These are phyloP conservation scores for Tetrahymena thermophila DNA, from an alignment of 73 alveolate species.

Conservation along the genomic window DNA sequence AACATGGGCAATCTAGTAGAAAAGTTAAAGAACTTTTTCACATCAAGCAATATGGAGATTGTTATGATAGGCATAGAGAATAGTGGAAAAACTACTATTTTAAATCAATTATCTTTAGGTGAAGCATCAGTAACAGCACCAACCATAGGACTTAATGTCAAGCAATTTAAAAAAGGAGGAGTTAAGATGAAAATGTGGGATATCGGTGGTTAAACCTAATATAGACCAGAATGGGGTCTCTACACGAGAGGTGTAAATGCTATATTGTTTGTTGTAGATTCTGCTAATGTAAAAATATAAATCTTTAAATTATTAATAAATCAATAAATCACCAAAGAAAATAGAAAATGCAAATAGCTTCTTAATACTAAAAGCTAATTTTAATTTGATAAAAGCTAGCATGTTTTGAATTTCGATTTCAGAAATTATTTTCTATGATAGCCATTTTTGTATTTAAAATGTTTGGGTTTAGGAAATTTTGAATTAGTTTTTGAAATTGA, in stretches of 20 bases:
- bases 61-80: conserved; percentile 83
- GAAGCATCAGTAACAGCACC: conserved; percentile 75
- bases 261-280: conserved; percentile 71
- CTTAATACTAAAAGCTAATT: too few species aligned
- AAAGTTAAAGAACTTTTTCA: conserved; percentile 56
- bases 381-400: too few species aligned
- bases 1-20: conserved; percentile 74
- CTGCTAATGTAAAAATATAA: conserved; percentile 53
- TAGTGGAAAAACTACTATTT: conserved; percentile 82
- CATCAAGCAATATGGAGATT: conserved; percentile 65
- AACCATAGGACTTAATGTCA: conserved; percentile 81
- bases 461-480: too few species aligned
- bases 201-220: conserved; percentile 85
- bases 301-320: too few species aligned
- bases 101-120: conserved; percentile 64
- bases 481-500: too few species aligned
- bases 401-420: too few species aligned
- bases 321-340: too few species aligned
- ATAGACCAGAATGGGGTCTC: conserved; percentile 85
- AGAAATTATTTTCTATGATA: too few species aligned
- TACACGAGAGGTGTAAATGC: conserved; percentile 76
- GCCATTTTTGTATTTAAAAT: too few species aligned
- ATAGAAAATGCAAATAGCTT: not conserved
- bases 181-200: conserved; percentile 85
- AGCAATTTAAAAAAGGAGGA: conserved; percentile 70